Percentiles rank a stretch among this genome's conserved stretches.
Conservation (phyloP, 179 eudicot species). For the Nepenthes alata region DNA sequence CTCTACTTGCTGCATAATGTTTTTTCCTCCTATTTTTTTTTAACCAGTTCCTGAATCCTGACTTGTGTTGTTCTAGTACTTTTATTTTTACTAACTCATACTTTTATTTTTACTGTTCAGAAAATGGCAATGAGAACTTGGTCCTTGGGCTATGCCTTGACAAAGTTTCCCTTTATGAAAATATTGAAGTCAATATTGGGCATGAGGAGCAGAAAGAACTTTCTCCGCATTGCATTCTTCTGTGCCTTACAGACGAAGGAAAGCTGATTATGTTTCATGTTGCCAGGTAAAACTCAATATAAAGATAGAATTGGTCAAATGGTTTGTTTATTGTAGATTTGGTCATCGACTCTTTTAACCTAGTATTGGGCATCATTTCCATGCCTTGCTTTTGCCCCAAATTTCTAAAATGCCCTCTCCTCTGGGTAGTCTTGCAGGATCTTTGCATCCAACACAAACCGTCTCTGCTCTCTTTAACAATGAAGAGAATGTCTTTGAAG, state of each 20-base stretch:
- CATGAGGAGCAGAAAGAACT: conserved; percentile 56
- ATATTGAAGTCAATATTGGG: conserved; percentile 48
- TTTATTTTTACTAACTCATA: neutral
- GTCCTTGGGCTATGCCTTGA: conserved; percentile 62
- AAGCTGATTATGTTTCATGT: conserved; percentile 61
- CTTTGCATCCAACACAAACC: conserved; percentile 21
- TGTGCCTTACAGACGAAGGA: conserved; percentile 80
- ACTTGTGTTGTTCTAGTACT: too few relatives aligned
- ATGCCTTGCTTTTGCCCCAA: neutral
- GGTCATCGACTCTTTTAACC: too few relatives aligned
- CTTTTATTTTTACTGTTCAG: conserved; percentile 19
- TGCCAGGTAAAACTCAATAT: conserved; percentile 45
- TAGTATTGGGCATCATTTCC: neutral
- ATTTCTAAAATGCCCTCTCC: neutral
- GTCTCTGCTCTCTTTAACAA: conserved; percentile 24
- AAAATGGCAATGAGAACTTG: conserved; percentile 67
- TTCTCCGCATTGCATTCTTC: conserved; percentile 54
- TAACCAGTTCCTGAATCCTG: too few relatives aligned
- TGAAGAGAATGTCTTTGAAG: conserved; percentile 26
- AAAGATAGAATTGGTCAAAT: too few relatives aligned
- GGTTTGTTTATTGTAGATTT: neutral
- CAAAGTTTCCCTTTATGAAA: conserved; percentile 40
- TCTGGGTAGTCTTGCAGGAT: conserved; percentile 25
- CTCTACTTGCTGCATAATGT: too few relatives aligned
- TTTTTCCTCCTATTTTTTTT: too few relatives aligned